A percentile compares a stretch with the other conserved stretches of the same genome.
Evolutionary conservation across 116 monocot species (phyloP).

Genomic region (Phalaenopsis hybrid): DNA sequence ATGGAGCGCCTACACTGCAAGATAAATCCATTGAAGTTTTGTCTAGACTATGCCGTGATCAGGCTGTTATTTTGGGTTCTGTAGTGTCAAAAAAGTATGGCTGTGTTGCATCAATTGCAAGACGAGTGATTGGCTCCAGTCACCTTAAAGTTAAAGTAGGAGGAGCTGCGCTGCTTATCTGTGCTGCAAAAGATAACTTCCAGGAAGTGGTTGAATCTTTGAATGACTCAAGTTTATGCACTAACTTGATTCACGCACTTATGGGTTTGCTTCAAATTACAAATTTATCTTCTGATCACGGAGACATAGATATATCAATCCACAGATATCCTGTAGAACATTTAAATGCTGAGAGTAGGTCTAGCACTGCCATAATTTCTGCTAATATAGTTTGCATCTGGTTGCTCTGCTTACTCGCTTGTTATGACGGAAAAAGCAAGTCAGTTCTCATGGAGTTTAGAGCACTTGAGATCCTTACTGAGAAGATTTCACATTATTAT

Average conservation of each 20-base stretch:
- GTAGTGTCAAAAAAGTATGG: constrained; percentile 48
- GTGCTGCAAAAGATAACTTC: constrained; percentile 62
- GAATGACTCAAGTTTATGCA: constrained; percentile 48
- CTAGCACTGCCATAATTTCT: constrained; percentile 58
- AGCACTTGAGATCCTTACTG: constrained; percentile 70
- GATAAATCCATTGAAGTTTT: constrained; percentile 90
- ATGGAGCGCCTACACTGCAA: constrained; percentile 51
- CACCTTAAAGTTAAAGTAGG: constrained; percentile 57
- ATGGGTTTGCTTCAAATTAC: constrained; percentile 47
- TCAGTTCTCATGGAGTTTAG: constrained; percentile 61
- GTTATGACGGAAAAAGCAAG: constrained; percentile 50
- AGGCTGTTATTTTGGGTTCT: constrained; percentile 56
- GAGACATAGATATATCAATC: constrained; percentile 47
- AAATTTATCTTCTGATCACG: constrained; percentile 23
- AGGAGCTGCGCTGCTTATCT: constrained; percentile 85
- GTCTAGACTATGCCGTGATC: constrained; percentile 69
- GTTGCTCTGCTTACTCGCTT: constrained; percentile 78
- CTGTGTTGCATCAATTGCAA: constrained; percentile 70
- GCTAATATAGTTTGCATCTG: constrained; percentile 62
- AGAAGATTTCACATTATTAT: constrained; percentile 72
- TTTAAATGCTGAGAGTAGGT: constrained; percentile 42
- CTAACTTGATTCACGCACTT: constrained; percentile 66
- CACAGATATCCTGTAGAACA: constrained; percentile 40
- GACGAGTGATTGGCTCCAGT: constrained; percentile 55
- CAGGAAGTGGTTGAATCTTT: constrained; percentile 53